Base-by-base conservation (phyloP, 257 asterid genomes). In the Ehretia macrophylla region DNA sequence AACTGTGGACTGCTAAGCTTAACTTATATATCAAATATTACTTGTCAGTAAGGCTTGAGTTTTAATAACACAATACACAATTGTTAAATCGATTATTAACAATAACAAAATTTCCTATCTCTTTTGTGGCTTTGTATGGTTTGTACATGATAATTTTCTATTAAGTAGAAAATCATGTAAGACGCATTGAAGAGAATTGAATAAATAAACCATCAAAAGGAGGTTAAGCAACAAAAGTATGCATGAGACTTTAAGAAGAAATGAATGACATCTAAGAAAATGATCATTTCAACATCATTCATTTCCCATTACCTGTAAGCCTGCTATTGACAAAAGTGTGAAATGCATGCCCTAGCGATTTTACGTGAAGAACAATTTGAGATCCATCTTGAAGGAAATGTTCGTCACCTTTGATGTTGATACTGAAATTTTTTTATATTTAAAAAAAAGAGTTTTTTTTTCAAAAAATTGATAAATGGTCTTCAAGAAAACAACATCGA, bases 311-410 rank as follows among this genome's bases (percentile, higher is more conserved):
- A 91, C 98, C 98, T 88, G 83, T 78, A 56, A 83, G 88, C 75
- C 82, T 70, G 65, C 88, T 90, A 12, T 88, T 85, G 73, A 88
- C 54, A 71, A 77, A 91, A 69, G 76, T 88, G 63, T 82, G 51
- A 20, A 85, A 82, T 35, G 63, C 79, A 48, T 91, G 98, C 61
- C 98, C 98, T 32, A 82, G 87, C 45, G 97, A 77, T 66, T 82
- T 51, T 50, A 91, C 78, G 32, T 82, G 93, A 73, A 91, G 88
- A 54, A 67, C 69, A 39, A 85, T 20, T 78, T 75, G 79, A 63
- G 94, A 81, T 63, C 88, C 95, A 66, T 79, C 81, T 51, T 71
- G 60, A 51, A 79, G 82, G 58, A 73, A 80, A 77, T 75, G 83
- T 70, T 83, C 86, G 1, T 79, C 77, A 48, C 76, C 82, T 67